Percentiles rank a stretch among this genome's conserved stretches.
phyloP scores from a whole-genome alignment of 441 rosid genomes.

The Melastoma candidum region DNA sequence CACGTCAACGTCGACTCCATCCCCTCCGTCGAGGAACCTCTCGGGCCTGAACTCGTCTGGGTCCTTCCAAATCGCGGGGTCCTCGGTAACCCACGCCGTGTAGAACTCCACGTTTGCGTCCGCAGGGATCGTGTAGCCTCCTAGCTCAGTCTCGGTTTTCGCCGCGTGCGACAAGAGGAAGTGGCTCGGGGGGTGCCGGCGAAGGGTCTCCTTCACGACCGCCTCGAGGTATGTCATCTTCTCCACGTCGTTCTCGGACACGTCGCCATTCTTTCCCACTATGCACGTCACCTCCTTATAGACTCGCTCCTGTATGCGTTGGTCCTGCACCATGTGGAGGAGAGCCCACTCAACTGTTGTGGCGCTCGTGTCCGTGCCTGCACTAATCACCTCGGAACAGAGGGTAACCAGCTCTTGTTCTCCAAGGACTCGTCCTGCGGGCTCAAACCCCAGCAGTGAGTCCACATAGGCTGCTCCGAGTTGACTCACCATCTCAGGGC shows the following conservation, averaged over 20 bases:
- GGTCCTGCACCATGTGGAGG: constrained; percentile 51
- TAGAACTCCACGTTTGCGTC: constrained; percentile 64
- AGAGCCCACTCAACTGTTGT: constrained; percentile 81
- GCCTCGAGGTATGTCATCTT: constrained; percentile 60
- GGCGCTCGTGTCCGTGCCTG: constrained; percentile 89
- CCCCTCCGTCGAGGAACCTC: constrained; percentile 57
- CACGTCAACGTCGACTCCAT: constrained; percentile 63
- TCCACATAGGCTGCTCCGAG: constrained; percentile 84
- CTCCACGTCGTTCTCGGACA: constrained; percentile 57
- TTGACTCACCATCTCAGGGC: constrained; percentile 69
- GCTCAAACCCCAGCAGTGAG: constrained; percentile 48
- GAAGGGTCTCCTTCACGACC: constrained; percentile 72
- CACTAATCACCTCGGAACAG: constrained; percentile 72
- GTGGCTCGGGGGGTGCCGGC: constrained; percentile 93
- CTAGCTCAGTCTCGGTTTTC: constrained; percentile 50
- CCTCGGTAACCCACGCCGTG: constrained; percentile 86
- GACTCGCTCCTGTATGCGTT: constrained; percentile 50
- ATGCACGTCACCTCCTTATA: constrained; percentile 44
- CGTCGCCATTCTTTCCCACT: constrained; percentile 44
- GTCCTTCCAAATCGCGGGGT: constrained; percentile 63
- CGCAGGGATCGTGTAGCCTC: constrained; percentile 60
- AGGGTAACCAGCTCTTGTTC: constrained; percentile 75
- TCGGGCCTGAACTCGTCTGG: constrained; percentile 67
- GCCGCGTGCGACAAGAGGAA: constrained; percentile 76
- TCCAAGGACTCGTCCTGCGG: constrained; percentile 31